Evolutionary conservation across 139 green algal genomes (phyloP), one percentile per base, ranked within the genome.

Genomic region (Chlorella sp.): DNA sequence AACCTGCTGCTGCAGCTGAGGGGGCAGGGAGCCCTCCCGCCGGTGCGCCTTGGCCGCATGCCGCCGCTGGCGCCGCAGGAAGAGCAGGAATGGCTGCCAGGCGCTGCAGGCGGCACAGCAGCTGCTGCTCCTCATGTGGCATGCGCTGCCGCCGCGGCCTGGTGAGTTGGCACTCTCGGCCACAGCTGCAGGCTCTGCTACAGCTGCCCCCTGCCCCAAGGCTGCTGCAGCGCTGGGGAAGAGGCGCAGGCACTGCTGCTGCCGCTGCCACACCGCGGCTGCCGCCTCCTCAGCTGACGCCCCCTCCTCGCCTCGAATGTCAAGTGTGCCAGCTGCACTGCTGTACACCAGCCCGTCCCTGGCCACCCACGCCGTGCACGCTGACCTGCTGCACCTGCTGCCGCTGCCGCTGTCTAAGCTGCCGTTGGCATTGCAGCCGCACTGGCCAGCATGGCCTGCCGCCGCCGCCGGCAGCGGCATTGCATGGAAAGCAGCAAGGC

Each of bases 71-170:
- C 56, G 81, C 65, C 76, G n/a, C 47, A 90, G 82, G 38, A 90
- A 90, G 6, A 34, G 25, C 30, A 82, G 16, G 55, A 90, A 90
- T 0, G 86, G 86, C 80, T 63, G 63, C 86, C 86, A 90, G 32
- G 82, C 70, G 23, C 5, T 0, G 39, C 78, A 83, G 28, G 13
- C 39, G 18, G 28, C 11, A 62, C 51, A 60, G 62, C 78, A 65
- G 38, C 67, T 47, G 34, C 67, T 15, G 67, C n/a, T n/a, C n/a
- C n/a, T n/a, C n/a, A n/a, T n/a, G n/a, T n/a, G n/a, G n/a, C n/a
- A n/a, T n/a, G n/a, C n/a, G n/a, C n/a, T n/a, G n/a, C n/a, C n/a
- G n/a, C n/a, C n/a, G n/a, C n/a, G n/a, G n/a, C n/a, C n/a, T n/a
- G n/a, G n/a, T n/a, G n/a, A n/a, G n/a, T n/a, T n/a, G n/a, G n/a